Conservation (phyloP, 305 asterid species). For the Plantago lanceolata region DNA sequence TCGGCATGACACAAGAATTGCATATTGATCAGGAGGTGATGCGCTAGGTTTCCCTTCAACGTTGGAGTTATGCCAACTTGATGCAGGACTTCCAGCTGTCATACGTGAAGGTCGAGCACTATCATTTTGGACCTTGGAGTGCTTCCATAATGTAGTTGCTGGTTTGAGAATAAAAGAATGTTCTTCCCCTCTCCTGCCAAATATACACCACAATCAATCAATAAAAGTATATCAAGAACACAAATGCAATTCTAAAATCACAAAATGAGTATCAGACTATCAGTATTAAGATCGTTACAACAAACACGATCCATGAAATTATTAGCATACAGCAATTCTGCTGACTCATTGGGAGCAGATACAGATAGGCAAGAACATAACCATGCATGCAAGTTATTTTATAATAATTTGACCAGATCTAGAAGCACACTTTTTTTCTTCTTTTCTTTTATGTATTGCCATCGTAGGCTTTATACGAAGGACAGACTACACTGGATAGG, state of each 20-base stretch:
- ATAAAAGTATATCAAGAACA: slow-evolving; percentile 24
- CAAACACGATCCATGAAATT: too few species aligned
- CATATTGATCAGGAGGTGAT: slow-evolving; percentile 57
- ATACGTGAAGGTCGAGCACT: slow-evolving; percentile 34
- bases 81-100: slow-evolving; percentile 46
- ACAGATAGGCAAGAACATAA: too few species aligned
- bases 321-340: too few species aligned
- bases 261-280: neutral
- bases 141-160: slow-evolving; percentile 60
- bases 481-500: too few species aligned
- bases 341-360: too few species aligned
- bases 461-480: too few species aligned
- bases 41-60: slow-evolving; percentile 46
- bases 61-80: slow-evolving; percentile 46
- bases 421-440: too few species aligned
- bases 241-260: neutral
- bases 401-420: too few species aligned
- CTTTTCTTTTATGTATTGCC: too few species aligned
- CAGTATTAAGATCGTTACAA: too few species aligned
- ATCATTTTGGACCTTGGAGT: slow-evolving; percentile 38
- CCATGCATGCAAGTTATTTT: too few species aligned
- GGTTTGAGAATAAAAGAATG: slow-evolving; percentile 96
- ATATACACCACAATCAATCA: slow-evolving; percentile 24
- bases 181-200: slow-evolving; percentile 97
- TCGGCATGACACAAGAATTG: slow-evolving; percentile 92